phyloP scores from a whole-genome alignment of 2,329 filamentous ascomycete genomes.

The Arachnomyces sp. region DNA sequence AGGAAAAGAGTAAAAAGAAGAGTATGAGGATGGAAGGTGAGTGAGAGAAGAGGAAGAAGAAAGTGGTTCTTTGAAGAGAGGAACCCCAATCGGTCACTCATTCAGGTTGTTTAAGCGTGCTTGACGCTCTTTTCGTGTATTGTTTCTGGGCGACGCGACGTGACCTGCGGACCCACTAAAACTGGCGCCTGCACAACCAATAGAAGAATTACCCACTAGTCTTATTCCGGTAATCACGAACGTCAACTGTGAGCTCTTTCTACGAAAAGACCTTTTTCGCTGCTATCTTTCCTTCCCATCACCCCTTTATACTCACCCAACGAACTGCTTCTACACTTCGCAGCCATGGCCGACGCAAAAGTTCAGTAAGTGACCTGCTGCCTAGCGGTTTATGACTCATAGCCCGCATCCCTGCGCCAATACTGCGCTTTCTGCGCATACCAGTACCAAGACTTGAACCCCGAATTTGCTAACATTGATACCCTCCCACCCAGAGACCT shows the following conservation, averaged over 20 bases:
- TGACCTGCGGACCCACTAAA: conserved; percentile 19
- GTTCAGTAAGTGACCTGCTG: conserved; percentile 53
- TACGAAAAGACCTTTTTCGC: too few relatives aligned
- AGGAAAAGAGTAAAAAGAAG: background rate
- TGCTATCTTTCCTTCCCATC: too few relatives aligned
- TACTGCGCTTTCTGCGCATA: conserved; percentile 13
- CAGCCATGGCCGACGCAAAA: conserved; percentile 59
- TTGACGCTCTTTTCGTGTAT: background rate
- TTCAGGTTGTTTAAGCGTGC: too few relatives aligned
- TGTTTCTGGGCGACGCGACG: conserved; percentile 29
- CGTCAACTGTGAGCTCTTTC: background rate
- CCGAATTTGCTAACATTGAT: background rate
- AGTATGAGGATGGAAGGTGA: conserved; percentile 10
- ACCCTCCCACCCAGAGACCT: conserved; percentile 59
- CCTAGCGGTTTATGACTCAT: conserved; percentile 15
- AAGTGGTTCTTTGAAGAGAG: too few relatives aligned
- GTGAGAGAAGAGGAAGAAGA: conserved; percentile 4
- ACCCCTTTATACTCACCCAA: conserved; percentile 20
- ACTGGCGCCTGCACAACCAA: conserved; percentile 1
- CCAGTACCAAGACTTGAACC: too few relatives aligned
- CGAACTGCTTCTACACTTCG: background rate
- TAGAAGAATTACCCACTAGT: conserved; percentile 3
- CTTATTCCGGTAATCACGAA: conserved; percentile 2
- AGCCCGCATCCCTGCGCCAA: conserved; percentile 3
- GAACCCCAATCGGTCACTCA: too few relatives aligned